Base-by-base conservation (phyloP, 2,329 filamentous ascomycete genomes). In the Penicillium crustosum region DNA sequence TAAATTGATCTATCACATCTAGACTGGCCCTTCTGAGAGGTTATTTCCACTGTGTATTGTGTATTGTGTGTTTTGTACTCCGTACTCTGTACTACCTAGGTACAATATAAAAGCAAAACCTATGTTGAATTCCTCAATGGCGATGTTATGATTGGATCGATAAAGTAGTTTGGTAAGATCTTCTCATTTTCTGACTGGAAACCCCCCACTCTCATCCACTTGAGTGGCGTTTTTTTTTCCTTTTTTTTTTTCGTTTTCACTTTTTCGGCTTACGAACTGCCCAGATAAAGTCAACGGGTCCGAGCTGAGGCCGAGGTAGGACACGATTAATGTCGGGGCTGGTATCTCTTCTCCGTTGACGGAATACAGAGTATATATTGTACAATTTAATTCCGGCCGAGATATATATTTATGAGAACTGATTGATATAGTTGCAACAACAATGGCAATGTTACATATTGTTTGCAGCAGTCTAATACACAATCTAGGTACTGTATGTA, bases 81-180 rank as follows among this genome's bases (percentile, higher is more conserved):
- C 23, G 23, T 25, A 25, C 23, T 29, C 42, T 15, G 43, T 33
- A 21, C 13, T 21, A n/a, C n/a, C n/a, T n/a, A n/a, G n/a, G n/a
- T n/a, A 33, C 44, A 23, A 13, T 21, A 31, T 33, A 35, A 6
- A 48, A 42, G 7, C 13, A 21, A 23, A 51, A 8, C 3, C 25
- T 1, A 50, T 15, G 31, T 6, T 51, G 27, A 42, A 42, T 51
- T 12, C 25, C n/a, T 7, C 5, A 8, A 19, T 21, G 19, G 7
- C 6, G 23, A 51, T 43, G 21, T 15, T 53, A 47, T 47, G 53
- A 55, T 51, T 55, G 53, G 53, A 23, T 23, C 17, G 35, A 41
- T 43, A 36, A 19, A 27, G n/a, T 9, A 12, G 21, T 51, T 55
- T 23, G 47, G 39, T 31, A 21, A 39, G 29, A 56, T 56, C 39